These are phyloP conservation scores for Beta vulgaris DNA, from an alignment of 148 eudicot genomes.

Conservation along the genomic window DNA sequence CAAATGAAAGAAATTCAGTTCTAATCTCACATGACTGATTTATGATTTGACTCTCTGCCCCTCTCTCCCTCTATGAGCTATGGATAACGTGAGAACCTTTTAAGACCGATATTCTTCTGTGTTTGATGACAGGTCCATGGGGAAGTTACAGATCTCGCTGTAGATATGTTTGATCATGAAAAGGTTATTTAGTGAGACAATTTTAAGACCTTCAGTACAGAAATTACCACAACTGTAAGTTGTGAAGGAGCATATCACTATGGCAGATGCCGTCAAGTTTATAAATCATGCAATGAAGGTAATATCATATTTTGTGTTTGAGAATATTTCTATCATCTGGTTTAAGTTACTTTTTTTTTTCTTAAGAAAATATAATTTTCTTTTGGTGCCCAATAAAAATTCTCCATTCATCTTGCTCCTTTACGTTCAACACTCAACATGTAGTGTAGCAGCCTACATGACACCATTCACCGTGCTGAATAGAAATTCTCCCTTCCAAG, in stretches of 20 bases:
- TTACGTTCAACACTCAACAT: conserved; percentile 36
- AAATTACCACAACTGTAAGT: conserved; percentile 75
- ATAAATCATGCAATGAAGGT: conserved; percentile 82
- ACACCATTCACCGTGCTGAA: conserved; percentile 91
- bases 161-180: conserved; percentile 94
- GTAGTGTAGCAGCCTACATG: conserved; percentile 82
- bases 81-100: background rate
- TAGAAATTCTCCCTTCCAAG: conserved; percentile 87
- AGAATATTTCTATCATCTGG: no score
- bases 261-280: conserved; percentile 79
- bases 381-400: background rate
- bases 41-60: background rate
- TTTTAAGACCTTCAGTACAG: conserved; percentile 66
- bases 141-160: conserved; percentile 79
- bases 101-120: background rate
- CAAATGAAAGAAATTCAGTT: background rate
- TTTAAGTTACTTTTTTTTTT: no score
- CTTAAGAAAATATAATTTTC: no score
- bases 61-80: background rate
- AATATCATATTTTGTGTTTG: background rate
- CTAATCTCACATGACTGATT: no score
- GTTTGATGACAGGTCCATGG: conserved; percentile 77
- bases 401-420: background rate
- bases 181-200: conserved; percentile 75
- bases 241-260: conserved; percentile 99